Evolutionary conservation across 805 yeast species (phyloP).

Genomic region (Cyberlindnera amylophila): DNA sequence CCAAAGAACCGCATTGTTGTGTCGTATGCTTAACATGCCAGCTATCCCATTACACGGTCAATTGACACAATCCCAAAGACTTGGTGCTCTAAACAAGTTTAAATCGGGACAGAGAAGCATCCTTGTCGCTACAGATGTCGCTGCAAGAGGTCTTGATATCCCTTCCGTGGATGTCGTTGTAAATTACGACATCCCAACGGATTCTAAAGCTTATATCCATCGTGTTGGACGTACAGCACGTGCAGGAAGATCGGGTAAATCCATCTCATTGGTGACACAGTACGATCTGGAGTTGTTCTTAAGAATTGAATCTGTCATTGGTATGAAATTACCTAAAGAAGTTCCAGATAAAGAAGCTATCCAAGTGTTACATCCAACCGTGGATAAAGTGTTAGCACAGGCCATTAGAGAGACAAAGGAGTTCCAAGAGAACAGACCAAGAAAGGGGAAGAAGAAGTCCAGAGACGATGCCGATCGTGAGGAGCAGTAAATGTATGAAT

Average conservation of each 20-base stretch:
- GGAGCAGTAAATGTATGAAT: conserved; percentile 9
- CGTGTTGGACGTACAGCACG: conserved; percentile 96
- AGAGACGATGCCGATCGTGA: conserved; percentile 26
- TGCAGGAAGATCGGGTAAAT: conserved; percentile 86
- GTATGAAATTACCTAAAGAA: conserved; percentile 82
- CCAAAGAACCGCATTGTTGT: conserved; percentile 79
- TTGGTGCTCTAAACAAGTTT: conserved; percentile 77
- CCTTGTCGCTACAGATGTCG: conserved; percentile 79
- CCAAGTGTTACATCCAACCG: conserved; percentile 74
- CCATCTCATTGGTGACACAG: conserved; percentile 86
- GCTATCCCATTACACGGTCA: conserved; percentile 96
- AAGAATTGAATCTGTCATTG: conserved; percentile 83
- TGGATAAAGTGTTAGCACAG: conserved; percentile 87
- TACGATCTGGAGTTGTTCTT: conserved; percentile 87
- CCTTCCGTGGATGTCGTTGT: conserved; percentile 76
- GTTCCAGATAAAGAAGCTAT: conserved; percentile 74
- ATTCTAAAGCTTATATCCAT: conserved; percentile 79
- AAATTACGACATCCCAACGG: conserved; percentile 79
- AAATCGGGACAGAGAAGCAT: conserved; percentile 68
- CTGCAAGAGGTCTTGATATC: conserved; percentile 86
- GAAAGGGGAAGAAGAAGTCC: conserved; percentile 14
- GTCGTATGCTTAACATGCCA: conserved; percentile 77
- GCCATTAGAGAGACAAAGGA: conserved; percentile 53
- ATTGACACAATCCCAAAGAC: conserved; percentile 75
- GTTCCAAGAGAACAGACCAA: conserved; percentile 26